These are phyloP conservation scores for Camelina neglecta DNA, from an alignment of 345 rosid genomes.

Conservation along the genomic window DNA sequence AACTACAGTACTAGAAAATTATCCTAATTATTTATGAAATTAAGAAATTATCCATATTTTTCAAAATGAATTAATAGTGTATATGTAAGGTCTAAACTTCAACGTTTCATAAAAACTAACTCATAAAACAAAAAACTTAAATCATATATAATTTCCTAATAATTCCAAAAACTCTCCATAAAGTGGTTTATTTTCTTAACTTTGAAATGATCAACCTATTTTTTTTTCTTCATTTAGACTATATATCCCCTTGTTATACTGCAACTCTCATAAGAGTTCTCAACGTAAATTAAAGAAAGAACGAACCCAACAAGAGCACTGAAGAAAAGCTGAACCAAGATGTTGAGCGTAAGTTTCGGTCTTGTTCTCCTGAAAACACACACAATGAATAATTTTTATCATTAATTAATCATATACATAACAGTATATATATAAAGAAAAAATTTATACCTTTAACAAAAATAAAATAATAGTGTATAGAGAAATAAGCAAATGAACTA, in stretches of 20 bases:
- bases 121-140: background rate
- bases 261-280: background rate
- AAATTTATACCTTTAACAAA: too few species aligned
- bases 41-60: background rate
- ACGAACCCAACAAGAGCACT: constrained; percentile 73
- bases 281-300: background rate
- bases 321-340: constrained; percentile 65
- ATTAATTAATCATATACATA: background rate
- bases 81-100: background rate
- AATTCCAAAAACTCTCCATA: too few species aligned
- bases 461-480: background rate
- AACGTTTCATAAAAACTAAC: background rate
- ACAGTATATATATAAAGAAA: too few species aligned
- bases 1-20: background rate
- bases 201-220: background rate
- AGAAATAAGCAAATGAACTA: background rate
- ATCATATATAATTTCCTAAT: background rate
- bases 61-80: background rate
- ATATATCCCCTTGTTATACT: background rate
- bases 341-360: constrained; percentile 61
- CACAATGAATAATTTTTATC: background rate
- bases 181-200: background rate
- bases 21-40: background rate
- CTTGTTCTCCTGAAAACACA: constrained; percentile 59
- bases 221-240: background rate